phyloP scores from a whole-genome alignment of 805 yeast species.

The Saccharomycopsis malanga region DNA sequence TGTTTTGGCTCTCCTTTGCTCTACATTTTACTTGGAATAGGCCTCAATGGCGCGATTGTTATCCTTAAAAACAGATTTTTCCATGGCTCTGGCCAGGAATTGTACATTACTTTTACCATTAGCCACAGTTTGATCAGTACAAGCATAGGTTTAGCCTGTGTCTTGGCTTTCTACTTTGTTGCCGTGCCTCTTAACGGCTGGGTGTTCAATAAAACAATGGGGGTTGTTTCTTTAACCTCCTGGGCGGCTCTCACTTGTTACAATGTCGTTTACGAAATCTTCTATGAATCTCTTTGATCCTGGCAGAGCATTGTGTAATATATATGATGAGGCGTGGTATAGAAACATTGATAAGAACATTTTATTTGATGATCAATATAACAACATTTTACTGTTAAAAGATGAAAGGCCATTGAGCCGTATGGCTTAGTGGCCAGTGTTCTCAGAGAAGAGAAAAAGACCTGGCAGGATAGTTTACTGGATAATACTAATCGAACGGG shows the following conservation, averaged over 20 bases:
- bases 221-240: constrained; percentile 25
- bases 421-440: too few relatives aligned
- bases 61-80: constrained; percentile 20
- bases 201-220: constrained; percentile 38
- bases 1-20: constrained; percentile 90
- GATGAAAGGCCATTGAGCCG: too few relatives aligned
- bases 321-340: too few relatives aligned
- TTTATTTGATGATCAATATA: too few relatives aligned
- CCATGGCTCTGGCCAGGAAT: background rate
- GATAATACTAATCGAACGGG: too few relatives aligned
- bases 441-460: too few relatives aligned
- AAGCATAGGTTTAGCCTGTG: constrained; percentile 34
- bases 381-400: too few relatives aligned
- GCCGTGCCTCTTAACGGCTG: constrained; percentile 41
- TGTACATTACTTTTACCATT: constrained; percentile 28
- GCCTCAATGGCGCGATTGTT: constrained; percentile 58
- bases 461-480: too few relatives aligned
- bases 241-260: constrained; percentile 28
- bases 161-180: constrained; percentile 33
- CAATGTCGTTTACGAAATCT: constrained; percentile 20
- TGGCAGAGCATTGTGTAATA: too few relatives aligned
- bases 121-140: constrained; percentile 34
- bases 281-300: too few relatives aligned
- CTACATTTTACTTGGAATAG: constrained; percentile 72
- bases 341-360: too few relatives aligned